These are phyloP conservation scores for Hypoxylon sp. DNA, from an alignment of 2,329 filamentous ascomycete species.

Conservation along the genomic window DNA sequence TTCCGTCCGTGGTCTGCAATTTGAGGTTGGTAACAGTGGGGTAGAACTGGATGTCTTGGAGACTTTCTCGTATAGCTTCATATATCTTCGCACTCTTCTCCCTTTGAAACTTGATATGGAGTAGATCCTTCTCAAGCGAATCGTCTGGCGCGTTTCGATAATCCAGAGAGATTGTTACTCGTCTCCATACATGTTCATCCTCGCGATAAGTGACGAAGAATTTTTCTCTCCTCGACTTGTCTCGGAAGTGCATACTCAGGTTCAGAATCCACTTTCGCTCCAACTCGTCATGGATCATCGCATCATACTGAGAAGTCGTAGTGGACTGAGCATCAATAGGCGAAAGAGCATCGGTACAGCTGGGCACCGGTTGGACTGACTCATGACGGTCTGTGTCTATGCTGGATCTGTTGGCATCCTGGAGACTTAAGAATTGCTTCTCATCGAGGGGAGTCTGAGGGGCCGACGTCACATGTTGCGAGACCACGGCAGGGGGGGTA, in stretches of 20 bases:
- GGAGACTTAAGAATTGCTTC: constrained; percentile 52
- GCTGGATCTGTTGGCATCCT: constrained; percentile 41
- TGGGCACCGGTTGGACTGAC: constrained; percentile 43
- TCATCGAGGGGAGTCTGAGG: constrained; percentile 56
- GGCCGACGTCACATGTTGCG: constrained; percentile 49
- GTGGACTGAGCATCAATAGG: constrained; percentile 63
- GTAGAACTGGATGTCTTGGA: constrained; percentile 96
- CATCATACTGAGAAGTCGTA: constrained; percentile 70
- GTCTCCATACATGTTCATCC: constrained; percentile 81
- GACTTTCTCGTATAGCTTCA: constrained; percentile 91
- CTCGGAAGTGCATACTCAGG: constrained; percentile 97
- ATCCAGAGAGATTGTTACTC: constrained; percentile 94
- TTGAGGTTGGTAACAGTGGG: constrained; percentile 96
- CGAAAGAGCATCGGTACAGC: constrained; percentile 44
- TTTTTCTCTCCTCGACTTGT: constrained; percentile 93
- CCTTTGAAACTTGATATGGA: constrained; percentile 83
- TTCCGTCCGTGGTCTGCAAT: constrained; percentile 87
- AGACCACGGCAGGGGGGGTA: constrained; percentile 47
- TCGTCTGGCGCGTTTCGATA: constrained; percentile 85
- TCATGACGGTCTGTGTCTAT: constrained; percentile 51
- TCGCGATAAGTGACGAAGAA: constrained; percentile 98
- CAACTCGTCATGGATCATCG: constrained; percentile 82
- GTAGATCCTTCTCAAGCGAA: constrained; percentile 88
- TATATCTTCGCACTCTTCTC: constrained; percentile 96
- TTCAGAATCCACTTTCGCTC: constrained; percentile 96